These are phyloP conservation scores for Spathaspora girioi DNA, from an alignment of 805 yeast species.

Conservation along the genomic window DNA sequence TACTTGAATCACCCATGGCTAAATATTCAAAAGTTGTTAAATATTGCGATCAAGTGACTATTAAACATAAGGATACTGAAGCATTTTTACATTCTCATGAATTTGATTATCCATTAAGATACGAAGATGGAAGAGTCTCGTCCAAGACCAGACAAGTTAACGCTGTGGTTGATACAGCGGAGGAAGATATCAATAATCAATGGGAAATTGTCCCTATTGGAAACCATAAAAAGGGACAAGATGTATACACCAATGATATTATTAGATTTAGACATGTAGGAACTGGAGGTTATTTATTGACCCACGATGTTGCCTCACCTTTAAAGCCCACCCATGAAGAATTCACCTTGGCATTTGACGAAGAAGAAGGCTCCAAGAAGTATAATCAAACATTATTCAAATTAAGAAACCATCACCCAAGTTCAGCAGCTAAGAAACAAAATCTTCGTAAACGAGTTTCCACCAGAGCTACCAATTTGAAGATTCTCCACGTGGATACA, in stretches of 20 bases:
- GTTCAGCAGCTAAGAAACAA: constrained; percentile 39
- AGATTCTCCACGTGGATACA: constrained; percentile 77
- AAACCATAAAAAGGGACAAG: constrained; percentile 35
- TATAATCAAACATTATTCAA: constrained; percentile 78
- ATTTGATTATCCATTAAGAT: constrained; percentile 77
- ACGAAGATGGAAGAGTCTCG: constrained; percentile 93
- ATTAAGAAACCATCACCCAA: constrained; percentile 47
- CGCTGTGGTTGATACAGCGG: constrained; percentile 42
- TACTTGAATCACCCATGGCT: constrained; percentile 78
- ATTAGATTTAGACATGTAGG: constrained; percentile 78
- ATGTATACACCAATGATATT: constrained; percentile 64
- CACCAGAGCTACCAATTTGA: constrained; percentile 67
- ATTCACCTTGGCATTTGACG: constrained; percentile 69
- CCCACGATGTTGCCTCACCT: constrained; percentile 98
- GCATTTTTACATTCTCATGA: constrained; percentile 82
- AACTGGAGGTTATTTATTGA: constrained; percentile 73
- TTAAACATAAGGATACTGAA: constrained; percentile 76
- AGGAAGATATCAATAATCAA: constrained; percentile 61
- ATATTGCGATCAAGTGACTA: constrained; percentile 70
- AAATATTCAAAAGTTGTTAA: constrained; percentile 67
- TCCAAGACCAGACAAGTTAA: constrained; percentile 96
- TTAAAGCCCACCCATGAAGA: constrained; percentile 90
- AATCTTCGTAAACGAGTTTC: constrained; percentile 51
- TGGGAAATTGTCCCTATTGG: constrained; percentile 81
- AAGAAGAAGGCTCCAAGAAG: constrained; percentile 55